Percentiles rank a stretch among this genome's conserved stretches.
Conservation (phyloP, 257 asterid species). For the Fraxinus quadrangulata region DNA sequence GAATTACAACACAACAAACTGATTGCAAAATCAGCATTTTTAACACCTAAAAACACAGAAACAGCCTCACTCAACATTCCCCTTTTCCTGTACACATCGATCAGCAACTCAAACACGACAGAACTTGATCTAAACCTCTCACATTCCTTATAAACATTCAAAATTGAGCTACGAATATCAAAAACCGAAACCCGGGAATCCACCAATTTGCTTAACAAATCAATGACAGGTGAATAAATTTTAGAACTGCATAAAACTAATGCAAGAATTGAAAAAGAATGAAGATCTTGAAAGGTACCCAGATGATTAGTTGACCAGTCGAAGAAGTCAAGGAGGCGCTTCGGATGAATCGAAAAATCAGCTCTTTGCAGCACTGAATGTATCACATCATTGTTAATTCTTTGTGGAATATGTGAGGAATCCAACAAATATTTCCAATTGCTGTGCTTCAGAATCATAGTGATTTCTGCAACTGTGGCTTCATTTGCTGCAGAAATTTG, state of each 20-base stretch:
- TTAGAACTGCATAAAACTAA: conserved; percentile 60
- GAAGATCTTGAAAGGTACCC: conserved; percentile 55
- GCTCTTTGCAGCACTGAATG: conserved; percentile 53
- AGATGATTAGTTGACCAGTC: conserved; percentile 59
- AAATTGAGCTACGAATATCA: conserved; percentile 50
- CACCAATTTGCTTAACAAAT: conserved; percentile 48
- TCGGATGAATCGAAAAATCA: conserved; percentile 56
- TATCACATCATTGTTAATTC: conserved; percentile 61
- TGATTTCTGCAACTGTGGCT: conserved; percentile 58
- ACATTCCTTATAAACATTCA: conserved; percentile 38
- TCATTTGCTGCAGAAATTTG: conserved; percentile 42
- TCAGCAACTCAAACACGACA: conserved; percentile 72
- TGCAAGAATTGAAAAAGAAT: conserved; percentile 57
- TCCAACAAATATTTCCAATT: conserved; percentile 70
- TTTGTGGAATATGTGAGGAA: conserved; percentile 51
- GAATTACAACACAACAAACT: conserved; percentile 86
- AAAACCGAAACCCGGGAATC: conserved; percentile 45
- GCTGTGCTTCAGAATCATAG: conserved; percentile 48
- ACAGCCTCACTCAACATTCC: conserved; percentile 74
- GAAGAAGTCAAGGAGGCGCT: conserved; percentile 72
- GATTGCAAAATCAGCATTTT: conserved; percentile 41
- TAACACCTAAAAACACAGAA: conserved; percentile 53
- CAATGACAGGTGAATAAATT: conserved; percentile 51
- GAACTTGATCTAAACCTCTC: conserved; percentile 42
- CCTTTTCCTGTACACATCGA: conserved; percentile 70